phyloP scores from a whole-genome alignment of 1,139 yeast species.

The Lodderomyces elongisporus region DNA sequence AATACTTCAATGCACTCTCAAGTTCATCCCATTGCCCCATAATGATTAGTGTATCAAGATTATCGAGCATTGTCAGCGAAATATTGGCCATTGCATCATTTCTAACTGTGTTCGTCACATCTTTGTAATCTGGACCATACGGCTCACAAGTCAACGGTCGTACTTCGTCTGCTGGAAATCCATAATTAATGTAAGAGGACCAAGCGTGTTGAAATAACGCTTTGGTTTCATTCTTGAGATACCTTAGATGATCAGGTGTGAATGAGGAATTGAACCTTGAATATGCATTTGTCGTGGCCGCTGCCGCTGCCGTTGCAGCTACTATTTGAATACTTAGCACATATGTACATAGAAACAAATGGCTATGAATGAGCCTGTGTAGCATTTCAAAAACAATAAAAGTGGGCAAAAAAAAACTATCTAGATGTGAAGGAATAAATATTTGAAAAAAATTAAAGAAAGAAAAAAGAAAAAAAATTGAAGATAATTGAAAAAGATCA shows the following conservation, averaged over 20 bases:
- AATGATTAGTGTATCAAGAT: slow-evolving; percentile 72
- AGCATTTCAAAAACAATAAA: slow-evolving; percentile 5
- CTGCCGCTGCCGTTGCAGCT: too few relatives aligned
- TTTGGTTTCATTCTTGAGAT: slow-evolving; percentile 47
- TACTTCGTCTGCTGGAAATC: slow-evolving; percentile 82
- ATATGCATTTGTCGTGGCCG: too few relatives aligned
- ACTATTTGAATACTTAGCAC: slow-evolving; percentile 4
- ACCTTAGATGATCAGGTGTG: slow-evolving; percentile 45
- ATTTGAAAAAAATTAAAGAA: too few relatives aligned
- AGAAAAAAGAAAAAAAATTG: too few relatives aligned
- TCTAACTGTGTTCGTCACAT: slow-evolving; percentile 51
- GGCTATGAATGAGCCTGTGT: slow-evolving; percentile 1
- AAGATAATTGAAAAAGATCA: too few relatives aligned
- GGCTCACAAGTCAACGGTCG: slow-evolving; percentile 69
- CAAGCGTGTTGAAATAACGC: slow-evolving; percentile 71
- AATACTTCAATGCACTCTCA: slow-evolving; percentile 41
- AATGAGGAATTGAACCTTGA: slow-evolving; percentile 31
- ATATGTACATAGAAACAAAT: slow-evolving; percentile 1
- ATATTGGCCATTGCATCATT: slow-evolving; percentile 87
- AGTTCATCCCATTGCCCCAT: slow-evolving; percentile 61
- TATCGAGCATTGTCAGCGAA: slow-evolving; percentile 72
- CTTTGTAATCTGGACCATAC: slow-evolving; percentile 55
- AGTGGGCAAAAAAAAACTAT: too few relatives aligned
- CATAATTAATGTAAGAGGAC: slow-evolving; percentile 62
- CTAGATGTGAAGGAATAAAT: too few relatives aligned